A percentile compares a stretch with the other conserved stretches of the same genome.
phyloP scores from a whole-genome alignment of 768 basidiomycete genomes.

The Trametes sanguinea region DNA sequence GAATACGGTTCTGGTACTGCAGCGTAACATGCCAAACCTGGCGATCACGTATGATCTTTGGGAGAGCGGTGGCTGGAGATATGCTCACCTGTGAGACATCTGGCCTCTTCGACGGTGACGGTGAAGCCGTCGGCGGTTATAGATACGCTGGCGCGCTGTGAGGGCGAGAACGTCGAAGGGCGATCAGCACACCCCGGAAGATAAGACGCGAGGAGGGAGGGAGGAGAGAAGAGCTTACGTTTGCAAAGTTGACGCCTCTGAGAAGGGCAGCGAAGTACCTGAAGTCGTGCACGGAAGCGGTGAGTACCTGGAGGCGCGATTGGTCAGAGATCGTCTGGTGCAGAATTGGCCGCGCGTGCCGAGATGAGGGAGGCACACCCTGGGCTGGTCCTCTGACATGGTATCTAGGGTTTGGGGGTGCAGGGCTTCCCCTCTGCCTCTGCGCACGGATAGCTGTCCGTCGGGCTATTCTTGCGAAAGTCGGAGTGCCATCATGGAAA shows the following conservation, averaged over 20 bases:
- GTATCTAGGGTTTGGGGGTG: conserved; percentile 20
- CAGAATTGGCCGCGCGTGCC: conserved; percentile 12
- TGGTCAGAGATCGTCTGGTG: conserved; percentile 18
- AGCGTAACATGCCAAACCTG: neutral
- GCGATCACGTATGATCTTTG: conserved; percentile 15
- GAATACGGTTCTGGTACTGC: neutral
- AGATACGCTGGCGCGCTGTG: conserved; percentile 72
- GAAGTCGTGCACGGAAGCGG: conserved; percentile 77
- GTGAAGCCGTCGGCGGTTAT: conserved; percentile 71
- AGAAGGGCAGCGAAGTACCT: conserved; percentile 78
- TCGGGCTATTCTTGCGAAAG: too few species aligned
- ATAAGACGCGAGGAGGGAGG: conserved; percentile 1
- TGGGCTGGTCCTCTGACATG: conserved; percentile 24
- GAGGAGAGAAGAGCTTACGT: conserved; percentile 49
- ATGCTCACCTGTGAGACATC: conserved; percentile 71
- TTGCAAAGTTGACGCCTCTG: conserved; percentile 78
- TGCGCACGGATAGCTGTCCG: neutral
- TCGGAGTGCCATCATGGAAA: too few species aligned
- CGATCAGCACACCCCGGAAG: neutral
- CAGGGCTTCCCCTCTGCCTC: neutral
- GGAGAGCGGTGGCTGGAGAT: neutral
- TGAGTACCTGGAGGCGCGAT: conserved; percentile 49
- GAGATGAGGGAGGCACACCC: conserved; percentile 18
- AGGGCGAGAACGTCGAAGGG: conserved; percentile 2
- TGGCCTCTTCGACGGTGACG: conserved; percentile 83